These are phyloP conservation scores for Cochlearia excelsa DNA, from an alignment of 345 rosid genomes.

Conservation along the genomic window DNA sequence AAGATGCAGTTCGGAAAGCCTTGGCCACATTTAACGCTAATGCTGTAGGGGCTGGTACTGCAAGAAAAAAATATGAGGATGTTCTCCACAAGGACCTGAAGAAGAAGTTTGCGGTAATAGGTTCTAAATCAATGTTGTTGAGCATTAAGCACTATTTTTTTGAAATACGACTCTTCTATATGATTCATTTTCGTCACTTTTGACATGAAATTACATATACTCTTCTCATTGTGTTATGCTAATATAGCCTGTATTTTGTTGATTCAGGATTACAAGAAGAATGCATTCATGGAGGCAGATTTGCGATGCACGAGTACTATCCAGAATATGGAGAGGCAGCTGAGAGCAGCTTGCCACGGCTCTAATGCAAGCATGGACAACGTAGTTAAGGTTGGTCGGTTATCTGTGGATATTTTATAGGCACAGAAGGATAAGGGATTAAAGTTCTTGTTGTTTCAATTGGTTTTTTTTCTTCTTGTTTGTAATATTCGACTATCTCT, in stretches of 20 bases:
- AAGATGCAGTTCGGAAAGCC: slow-evolving; percentile 75
- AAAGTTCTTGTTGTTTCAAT: background rate
- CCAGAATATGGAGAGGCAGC: slow-evolving; percentile 86
- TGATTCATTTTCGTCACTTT: background rate
- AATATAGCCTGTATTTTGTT: slow-evolving; percentile 6
- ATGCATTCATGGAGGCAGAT: slow-evolving; percentile 89
- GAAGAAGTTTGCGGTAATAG: slow-evolving; percentile 77
- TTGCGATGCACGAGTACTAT: slow-evolving; percentile 61
- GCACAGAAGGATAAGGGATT: slow-evolving; percentile 2
- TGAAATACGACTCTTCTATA: background rate
- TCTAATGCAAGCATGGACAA: slow-evolving; percentile 73
- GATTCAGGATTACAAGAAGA: slow-evolving; percentile 77
- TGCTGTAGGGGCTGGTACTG: slow-evolving; percentile 85
- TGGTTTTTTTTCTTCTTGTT: slow-evolving; percentile 1
- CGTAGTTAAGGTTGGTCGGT: slow-evolving; percentile 68
- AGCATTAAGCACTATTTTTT: slow-evolving; percentile 5
- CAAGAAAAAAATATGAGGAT: slow-evolving; percentile 78
- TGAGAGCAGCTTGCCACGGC: slow-evolving; percentile 91
- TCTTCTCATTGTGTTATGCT: slow-evolving; percentile 16
- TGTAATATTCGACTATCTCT: slow-evolving; percentile 20
- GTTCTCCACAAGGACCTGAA: slow-evolving; percentile 77
- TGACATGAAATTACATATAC: background rate
- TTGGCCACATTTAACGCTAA: slow-evolving; percentile 57
- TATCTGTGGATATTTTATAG: background rate
- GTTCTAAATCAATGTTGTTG: background rate